Percentiles rank a stretch among this genome's conserved stretches.
These are phyloP conservation scores for Hygrophoropsis aurantiaca DNA, from an alignment of 768 basidiomycete genomes.

Conservation along the genomic window DNA sequence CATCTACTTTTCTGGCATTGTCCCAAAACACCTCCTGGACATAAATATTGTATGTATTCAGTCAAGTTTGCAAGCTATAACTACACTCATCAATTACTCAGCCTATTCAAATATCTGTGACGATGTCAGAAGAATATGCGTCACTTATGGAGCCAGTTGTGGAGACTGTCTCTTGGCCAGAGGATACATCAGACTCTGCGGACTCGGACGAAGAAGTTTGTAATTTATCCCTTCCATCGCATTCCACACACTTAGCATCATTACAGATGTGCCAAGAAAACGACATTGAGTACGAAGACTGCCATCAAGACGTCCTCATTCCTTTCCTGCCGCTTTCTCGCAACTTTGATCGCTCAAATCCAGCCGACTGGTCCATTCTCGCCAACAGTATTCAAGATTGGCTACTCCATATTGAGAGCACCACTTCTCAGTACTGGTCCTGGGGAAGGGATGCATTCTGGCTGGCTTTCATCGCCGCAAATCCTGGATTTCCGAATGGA, in stretches of 20 bases:
- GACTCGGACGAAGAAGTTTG: not conserved
- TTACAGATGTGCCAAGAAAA: not conserved
- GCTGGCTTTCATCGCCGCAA: constrained; percentile 6
- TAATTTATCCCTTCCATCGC: not conserved
- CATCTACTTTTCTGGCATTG: constrained; percentile 5
- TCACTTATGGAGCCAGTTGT: not conserved
- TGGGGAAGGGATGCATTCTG: constrained; percentile 7
- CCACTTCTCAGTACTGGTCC: constrained; percentile 2
- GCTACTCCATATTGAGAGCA: not conserved
- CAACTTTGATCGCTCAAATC: not conserved
- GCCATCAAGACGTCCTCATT: not conserved
- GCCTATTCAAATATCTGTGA: not conserved
- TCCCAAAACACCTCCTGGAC: constrained; percentile 2
- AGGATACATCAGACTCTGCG: not conserved
- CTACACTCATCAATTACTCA: not conserved
- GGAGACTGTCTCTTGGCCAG: not conserved
- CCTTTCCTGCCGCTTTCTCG: constrained; percentile 1
- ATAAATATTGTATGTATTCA: not conserved
- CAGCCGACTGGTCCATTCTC: not conserved
- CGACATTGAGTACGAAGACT: not conserved
- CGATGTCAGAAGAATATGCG: not conserved
- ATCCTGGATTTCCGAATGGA: constrained; percentile 4
- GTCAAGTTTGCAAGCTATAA: too few relatives aligned
- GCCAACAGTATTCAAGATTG: constrained; percentile 1
- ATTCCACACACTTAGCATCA: not conserved